Base-by-base conservation (phyloP, 2,329 filamentous ascomycete genomes). In the Gaeumannomyces sp. region DNA sequence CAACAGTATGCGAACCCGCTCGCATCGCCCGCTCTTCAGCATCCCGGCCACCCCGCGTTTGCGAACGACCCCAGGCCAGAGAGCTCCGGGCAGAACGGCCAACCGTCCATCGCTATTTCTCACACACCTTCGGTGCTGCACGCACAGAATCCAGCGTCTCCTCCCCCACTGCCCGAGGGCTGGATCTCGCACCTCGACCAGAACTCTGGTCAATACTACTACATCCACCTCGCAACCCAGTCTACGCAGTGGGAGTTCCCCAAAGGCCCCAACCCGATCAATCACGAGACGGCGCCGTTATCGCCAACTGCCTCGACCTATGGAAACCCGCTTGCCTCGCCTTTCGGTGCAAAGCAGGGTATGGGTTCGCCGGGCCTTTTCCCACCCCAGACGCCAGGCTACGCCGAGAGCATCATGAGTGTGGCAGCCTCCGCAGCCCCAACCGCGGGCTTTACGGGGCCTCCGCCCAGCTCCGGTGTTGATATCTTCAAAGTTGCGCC, bases 211-310 rank as follows among this genome's bases (percentile, higher is more conserved):
- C 94, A 98, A 73, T 99, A 98, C 77, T 99, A 99, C 76, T 99
- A 99, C 73, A 99, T 99, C 66, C 95, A 99, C 75, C 83, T 99
- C 35, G 91, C 93, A 1, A 93, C 92, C 0, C 95, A 98, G 74
- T 92, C 93, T 3, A 99, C 95, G 0, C 95, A 99, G 74, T 99
- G 95, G 95, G 95, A 99, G 73, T 98, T 98, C 70, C 95, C 95
- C 33, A 98, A 97, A 77, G 94, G 94, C 0, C 93, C 93, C 0
- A 97, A 92, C 29, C 94, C 94, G 1, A 82, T 97, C 64, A 91
- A 92, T 68, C 85, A 96, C 68, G 93, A 96, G 66, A 85, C 90
- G 19, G 83, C 87, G 22, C 94, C 94, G 0, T 79, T 97, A 65
- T 97, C 94, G 8, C 94, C 94, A 0, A 89, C 89, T 0, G 86